Conservation (phyloP, 75 land plant species). For the Ceratopteris richardii region DNA sequence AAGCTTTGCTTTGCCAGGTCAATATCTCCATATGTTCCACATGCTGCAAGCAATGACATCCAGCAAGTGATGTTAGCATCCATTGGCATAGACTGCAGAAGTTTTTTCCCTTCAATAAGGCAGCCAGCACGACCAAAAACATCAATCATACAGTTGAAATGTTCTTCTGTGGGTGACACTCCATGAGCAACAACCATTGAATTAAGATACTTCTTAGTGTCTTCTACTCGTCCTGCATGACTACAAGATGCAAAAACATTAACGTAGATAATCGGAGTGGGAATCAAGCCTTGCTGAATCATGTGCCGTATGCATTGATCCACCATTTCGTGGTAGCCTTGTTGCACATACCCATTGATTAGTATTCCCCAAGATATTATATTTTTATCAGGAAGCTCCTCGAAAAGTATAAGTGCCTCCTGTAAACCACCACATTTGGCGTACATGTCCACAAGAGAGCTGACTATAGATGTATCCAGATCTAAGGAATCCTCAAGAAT, state of each 20-base stretch:
- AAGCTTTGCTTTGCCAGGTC: conserved; percentile 1
- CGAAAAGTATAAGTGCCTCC: conserved; percentile 36
- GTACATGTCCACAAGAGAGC: conserved; percentile 38
- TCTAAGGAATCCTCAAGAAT: conserved; percentile 13
- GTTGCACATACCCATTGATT: conserved; percentile 38
- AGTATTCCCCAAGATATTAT: conserved; percentile 22
- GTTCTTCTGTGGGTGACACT: conserved; percentile 12
- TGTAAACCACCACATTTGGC: conserved; percentile 41
- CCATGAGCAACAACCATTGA: conserved; percentile 6
- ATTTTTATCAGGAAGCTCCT: conserved; percentile 19
- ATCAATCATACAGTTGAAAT: conserved; percentile 18
- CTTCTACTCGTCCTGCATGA: conserved; percentile 17
- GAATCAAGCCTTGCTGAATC: conserved; percentile 28
- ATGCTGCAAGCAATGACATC: conserved; percentile 17
- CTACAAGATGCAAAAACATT: conserved; percentile 57
- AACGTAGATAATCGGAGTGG: conserved; percentile 52
- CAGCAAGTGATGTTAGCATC: conserved; percentile 5
- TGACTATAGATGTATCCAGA: conserved; percentile 15
- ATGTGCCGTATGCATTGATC: conserved; percentile 37
- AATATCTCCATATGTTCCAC: conserved; percentile 8
- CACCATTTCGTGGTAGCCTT: conserved; percentile 36
- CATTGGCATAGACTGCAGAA: conserved; percentile 17
- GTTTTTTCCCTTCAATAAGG: conserved; percentile 6
- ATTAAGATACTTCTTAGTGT: conserved; percentile 10
- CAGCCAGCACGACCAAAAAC: conserved; percentile 12